Conservation (phyloP, 208 protist species). For the Leishmania braziliensis region DNA sequence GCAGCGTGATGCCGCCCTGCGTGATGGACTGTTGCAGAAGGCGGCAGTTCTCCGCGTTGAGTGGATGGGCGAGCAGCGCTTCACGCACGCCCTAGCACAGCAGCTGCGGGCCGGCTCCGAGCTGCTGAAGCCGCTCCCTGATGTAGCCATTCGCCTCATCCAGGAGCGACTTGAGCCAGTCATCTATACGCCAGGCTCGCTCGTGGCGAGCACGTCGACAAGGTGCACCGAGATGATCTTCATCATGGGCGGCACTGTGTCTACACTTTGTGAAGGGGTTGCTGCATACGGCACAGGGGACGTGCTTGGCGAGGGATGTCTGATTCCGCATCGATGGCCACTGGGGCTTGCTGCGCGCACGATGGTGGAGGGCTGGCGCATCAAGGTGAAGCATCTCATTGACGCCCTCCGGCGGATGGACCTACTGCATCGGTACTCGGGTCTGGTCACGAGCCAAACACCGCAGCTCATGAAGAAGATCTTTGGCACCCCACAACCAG, state of each 20-base stretch:
- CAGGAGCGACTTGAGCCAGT: conserved; percentile 86
- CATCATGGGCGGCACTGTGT: conserved; percentile 68
- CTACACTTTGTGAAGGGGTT: conserved; percentile 65
- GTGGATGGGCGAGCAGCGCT: conserved; percentile 87
- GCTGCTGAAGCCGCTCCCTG: conserved; percentile 58
- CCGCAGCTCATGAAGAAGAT: conserved; percentile 67
- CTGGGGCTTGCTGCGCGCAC: conserved; percentile 67
- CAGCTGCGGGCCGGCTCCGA: conserved; percentile 68
- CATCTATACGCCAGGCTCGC: conserved; percentile 67
- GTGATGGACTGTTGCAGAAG: conserved; percentile 63
- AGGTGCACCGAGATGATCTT: conserved; percentile 73
- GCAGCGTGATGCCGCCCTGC: conserved; percentile 70
- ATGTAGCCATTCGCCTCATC: conserved; percentile 75
- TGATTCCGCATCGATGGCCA: conserved; percentile 87
- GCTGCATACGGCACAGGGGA: conserved; percentile 75
- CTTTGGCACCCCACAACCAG: conserved; percentile 65
- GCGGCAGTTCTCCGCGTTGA: conserved; percentile 80
- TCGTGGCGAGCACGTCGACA: conserved; percentile 77
- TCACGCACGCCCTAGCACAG: conserved; percentile 57
- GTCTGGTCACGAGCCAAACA: conserved; percentile 59
- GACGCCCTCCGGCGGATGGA: conserved; percentile 74
- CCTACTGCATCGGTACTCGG: conserved; percentile 68
- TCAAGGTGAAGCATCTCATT: conserved; percentile 54
- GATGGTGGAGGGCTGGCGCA: conserved; percentile 90
- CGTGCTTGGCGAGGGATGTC: conserved; percentile 75